These are phyloP conservation scores for Fusarium sp. DNA, from an alignment of 2,329 filamentous ascomycete genomes.

Conservation along the genomic window DNA sequence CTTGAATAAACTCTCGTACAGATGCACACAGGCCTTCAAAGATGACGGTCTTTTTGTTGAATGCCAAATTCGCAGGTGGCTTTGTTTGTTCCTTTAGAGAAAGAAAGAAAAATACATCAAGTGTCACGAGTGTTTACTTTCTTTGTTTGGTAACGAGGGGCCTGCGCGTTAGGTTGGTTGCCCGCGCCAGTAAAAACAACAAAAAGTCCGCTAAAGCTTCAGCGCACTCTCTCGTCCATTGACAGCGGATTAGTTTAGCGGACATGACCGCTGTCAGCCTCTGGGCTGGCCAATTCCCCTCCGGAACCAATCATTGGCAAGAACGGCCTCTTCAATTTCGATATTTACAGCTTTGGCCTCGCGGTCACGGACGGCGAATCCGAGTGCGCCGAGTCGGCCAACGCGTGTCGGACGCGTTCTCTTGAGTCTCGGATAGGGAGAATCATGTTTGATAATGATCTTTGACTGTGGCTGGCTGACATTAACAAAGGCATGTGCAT, in stretches of 20 bases:
- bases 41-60: not conserved
- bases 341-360: constrained; percentile 2
- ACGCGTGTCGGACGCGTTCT: constrained; percentile 18
- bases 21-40: not conserved
- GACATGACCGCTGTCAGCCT: not conserved
- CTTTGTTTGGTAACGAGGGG: constrained; percentile 19
- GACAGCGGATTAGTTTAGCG: not conserved
- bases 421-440: not conserved
- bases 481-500: not conserved
- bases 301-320: constrained; percentile 24
- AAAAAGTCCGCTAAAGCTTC: not conserved
- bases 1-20: not conserved
- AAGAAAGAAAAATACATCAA: not conserved
- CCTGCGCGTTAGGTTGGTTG: not conserved
- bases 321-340: not conserved
- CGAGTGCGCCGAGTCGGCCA: not conserved
- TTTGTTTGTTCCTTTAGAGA: not conserved
- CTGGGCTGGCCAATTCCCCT: constrained; percentile 7
- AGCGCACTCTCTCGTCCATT: not conserved
- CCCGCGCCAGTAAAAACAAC: constrained; percentile 3
- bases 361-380: constrained; percentile 4
- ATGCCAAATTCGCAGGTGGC: not conserved
- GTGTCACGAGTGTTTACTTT: constrained; percentile 33
- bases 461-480: not conserved
- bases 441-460: not conserved